Conservation (phyloP, 768 basidiomycete species). For the Tricholomella constricta region DNA sequence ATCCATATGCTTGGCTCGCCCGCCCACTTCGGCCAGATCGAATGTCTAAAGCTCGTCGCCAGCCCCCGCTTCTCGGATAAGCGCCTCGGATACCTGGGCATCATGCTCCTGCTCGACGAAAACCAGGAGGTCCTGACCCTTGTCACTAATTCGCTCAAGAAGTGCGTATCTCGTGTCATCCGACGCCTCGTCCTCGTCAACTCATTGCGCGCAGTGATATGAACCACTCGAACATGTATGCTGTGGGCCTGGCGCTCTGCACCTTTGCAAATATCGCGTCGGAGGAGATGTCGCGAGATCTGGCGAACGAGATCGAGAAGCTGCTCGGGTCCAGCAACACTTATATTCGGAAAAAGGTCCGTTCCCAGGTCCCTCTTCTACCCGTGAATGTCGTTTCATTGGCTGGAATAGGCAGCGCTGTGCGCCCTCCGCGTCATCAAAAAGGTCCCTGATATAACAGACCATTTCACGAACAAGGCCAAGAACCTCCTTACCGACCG, state of each 20-base stretch:
- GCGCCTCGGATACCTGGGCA: constrained; percentile 93
- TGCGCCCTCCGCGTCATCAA: constrained; percentile 94
- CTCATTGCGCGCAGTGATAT: constrained; percentile 69
- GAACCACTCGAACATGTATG: constrained; percentile 99
- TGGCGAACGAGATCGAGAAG: constrained; percentile 98
- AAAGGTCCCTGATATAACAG: constrained; percentile 93
- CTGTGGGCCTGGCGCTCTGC: constrained; percentile 93
- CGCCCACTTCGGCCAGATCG: constrained; percentile 99
- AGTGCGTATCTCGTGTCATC: constrained; percentile 52
- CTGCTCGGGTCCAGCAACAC: constrained; percentile 96
- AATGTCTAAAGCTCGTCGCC: constrained; percentile 92
- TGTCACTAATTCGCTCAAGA: constrained; percentile 98
- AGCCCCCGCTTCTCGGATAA: constrained; percentile 97
- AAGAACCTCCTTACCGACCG: constrained; percentile 92
- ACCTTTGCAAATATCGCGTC: constrained; percentile 99
- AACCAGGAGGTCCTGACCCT: constrained; percentile 96
- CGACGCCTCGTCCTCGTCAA: neutral
- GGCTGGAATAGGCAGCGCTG: constrained; percentile 73
- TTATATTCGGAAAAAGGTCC: constrained; percentile 97
- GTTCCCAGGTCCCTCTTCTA: constrained; percentile 15
- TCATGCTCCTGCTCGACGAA: constrained; percentile 97
- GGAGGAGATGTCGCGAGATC: constrained; percentile 98
- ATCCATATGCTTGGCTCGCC: constrained; percentile 99
- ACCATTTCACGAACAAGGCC: constrained; percentile 87
- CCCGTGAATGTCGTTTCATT: neutral